Conservation (phyloP, 805 yeast species). For the Kodamaea sagamina region DNA sequence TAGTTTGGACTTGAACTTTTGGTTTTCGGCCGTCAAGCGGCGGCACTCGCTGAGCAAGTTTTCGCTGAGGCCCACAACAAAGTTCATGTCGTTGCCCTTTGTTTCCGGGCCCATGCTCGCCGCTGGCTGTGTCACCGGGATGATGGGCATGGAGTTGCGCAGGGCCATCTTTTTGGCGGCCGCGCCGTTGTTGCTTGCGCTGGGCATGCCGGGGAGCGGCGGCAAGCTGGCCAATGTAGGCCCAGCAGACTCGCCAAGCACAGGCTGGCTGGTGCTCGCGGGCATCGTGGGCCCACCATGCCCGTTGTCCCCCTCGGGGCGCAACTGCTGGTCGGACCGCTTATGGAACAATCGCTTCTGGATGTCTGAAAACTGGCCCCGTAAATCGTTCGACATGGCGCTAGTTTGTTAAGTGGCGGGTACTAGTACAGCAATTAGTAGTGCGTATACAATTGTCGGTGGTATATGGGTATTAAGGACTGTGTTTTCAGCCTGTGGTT, state of each 20-base stretch:
- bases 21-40: conserved; percentile 65
- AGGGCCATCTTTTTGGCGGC: conserved; percentile 6
- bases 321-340: conserved; percentile 15
- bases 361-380: conserved; percentile 43
- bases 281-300: conserved; percentile 4
- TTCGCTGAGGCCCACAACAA: conserved; percentile 74
- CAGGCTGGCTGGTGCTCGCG: conserved; percentile 5
- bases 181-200: not conserved
- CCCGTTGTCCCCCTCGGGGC: conserved; percentile 13
- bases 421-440: not conserved
- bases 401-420: not conserved
- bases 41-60: conserved; percentile 70
- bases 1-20: conserved; percentile 45
- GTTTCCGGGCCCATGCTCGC: conserved; percentile 42
- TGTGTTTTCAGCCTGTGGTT: conserved; percentile 6
- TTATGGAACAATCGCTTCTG: conserved; percentile 39
- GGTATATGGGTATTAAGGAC: conserved; percentile 4
- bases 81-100: conserved; percentile 64
- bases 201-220: conserved; percentile 5
- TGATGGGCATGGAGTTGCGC: conserved; percentile 12
- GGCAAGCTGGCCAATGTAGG: conserved; percentile 1
- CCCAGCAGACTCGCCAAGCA: not conserved
- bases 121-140: conserved; percentile 9
- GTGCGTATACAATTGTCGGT: not conserved
- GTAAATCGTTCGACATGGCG: conserved; percentile 16